Percentiles rank a stretch among this genome's conserved stretches.
phyloP scores from a whole-genome alignment of 2,329 filamentous ascomycete species.

The Cryphonectria parasitica region DNA sequence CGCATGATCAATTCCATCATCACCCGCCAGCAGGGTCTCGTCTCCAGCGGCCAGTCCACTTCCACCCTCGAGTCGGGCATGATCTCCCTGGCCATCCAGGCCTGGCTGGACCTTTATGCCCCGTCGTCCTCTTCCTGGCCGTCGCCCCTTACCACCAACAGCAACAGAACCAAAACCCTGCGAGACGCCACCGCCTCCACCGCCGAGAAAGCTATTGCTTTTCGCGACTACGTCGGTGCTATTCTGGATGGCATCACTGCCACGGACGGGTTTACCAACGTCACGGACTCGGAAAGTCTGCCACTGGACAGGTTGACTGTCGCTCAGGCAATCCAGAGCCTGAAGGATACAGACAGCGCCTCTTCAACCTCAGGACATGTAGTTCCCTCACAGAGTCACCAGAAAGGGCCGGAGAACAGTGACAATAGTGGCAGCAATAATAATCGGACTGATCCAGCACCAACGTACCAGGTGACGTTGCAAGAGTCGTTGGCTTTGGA shows the following conservation, averaged over 20 bases:
- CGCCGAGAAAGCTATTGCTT: background rate
- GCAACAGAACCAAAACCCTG: background rate
- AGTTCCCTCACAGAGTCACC: background rate
- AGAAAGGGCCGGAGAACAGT: background rate
- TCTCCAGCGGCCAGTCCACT: conserved; percentile 8
- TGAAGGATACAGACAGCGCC: background rate
- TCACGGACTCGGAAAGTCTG: conserved; percentile 11
- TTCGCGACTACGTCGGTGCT: conserved; percentile 34
- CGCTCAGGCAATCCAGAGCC: conserved; percentile 17
- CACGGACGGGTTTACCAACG: conserved; percentile 41
- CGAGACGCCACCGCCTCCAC: background rate
- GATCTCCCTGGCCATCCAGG: conserved; percentile 22
- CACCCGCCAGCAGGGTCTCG: conserved; percentile 23
- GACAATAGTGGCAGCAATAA: background rate
- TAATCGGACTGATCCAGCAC: background rate
- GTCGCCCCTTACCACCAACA: background rate
- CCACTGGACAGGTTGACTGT: conserved; percentile 28
- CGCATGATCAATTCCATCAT: conserved; percentile 25
- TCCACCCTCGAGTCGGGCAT: conserved; percentile 26
- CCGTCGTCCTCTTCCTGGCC: background rate
- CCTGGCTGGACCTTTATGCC: conserved; percentile 23
- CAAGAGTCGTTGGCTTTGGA: conserved; percentile 14
- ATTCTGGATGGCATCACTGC: conserved; percentile 45
- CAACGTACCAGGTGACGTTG: background rate
- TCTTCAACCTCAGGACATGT: background rate